These are phyloP conservation scores for Gynochthodes officinalis DNA, from an alignment of 257 asterid species.

Conservation along the genomic window DNA sequence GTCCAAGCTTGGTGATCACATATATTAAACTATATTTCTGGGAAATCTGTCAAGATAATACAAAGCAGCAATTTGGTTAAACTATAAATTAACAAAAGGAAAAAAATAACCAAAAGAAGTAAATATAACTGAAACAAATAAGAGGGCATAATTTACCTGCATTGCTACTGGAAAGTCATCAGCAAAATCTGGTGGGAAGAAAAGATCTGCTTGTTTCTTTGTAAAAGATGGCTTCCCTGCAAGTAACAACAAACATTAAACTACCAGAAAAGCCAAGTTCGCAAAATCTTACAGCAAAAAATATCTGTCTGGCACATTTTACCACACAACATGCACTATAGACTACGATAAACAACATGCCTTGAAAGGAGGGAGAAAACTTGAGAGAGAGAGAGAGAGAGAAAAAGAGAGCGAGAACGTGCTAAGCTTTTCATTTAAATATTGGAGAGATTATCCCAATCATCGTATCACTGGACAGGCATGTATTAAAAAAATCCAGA, in stretches of 20 bases:
- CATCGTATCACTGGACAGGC: not conserved
- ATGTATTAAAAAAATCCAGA: not conserved
- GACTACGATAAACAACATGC: not conserved
- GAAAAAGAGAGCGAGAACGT: too few relatives aligned
- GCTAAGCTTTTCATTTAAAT: not conserved
- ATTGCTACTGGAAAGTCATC: conserved; percentile 99
- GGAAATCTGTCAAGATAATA: conserved; percentile 60
- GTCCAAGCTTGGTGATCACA: conserved; percentile 98
- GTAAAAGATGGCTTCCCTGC: conserved; percentile 93
- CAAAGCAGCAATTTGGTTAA: conserved; percentile 7
- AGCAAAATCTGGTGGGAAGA: conserved; percentile 95
- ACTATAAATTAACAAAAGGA: conserved; percentile 11
- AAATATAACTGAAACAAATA: conserved; percentile 6
- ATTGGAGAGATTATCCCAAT: not conserved
- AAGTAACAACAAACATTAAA: conserved; percentile 1
- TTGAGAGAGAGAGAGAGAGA: not conserved
- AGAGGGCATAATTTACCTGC: conserved; percentile 61
- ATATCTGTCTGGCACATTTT: not conserved
- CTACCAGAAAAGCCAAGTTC: not conserved
- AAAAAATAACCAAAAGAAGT: not conserved
- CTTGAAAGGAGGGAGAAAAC: not conserved
- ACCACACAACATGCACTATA: not conserved
- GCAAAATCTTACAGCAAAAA: not conserved
- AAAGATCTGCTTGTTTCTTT: conserved; percentile 97
- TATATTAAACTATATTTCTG: conserved; percentile 86